These are phyloP conservation scores for Tilletia walkeri DNA, from an alignment of 1,284 basidiomycete species.

Conservation along the genomic window DNA sequence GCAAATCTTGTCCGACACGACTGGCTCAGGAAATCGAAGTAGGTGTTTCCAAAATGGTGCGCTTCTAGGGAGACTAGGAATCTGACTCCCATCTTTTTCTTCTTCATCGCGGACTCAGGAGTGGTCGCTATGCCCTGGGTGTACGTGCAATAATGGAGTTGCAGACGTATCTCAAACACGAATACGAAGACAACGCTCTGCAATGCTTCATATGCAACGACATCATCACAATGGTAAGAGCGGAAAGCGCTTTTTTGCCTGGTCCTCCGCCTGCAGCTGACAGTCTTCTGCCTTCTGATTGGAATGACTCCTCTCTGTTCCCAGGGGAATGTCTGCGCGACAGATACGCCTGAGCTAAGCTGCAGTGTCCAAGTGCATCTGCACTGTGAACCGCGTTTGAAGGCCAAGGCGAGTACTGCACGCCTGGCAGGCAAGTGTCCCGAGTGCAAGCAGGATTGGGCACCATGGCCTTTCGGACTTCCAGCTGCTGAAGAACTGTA, in stretches of 20 bases:
- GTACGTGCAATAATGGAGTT: constrained; percentile 74
- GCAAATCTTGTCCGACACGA: constrained; percentile 65
- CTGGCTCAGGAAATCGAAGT: constrained; percentile 76
- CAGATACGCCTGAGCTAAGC: constrained; percentile 8
- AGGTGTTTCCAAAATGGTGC: constrained; percentile 47
- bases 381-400: constrained; percentile 1
- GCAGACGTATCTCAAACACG: constrained; percentile 69
- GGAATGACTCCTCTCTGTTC: not conserved
- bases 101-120: not conserved
- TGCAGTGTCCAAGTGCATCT: constrained; percentile 8
- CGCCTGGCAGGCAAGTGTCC: constrained; percentile 11
- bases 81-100: not conserved
- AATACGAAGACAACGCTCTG: constrained; percentile 58
- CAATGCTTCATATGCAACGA: constrained; percentile 17
- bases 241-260: not conserved
- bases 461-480: constrained; percentile 8
- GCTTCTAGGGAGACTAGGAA: not conserved
- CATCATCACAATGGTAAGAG: not conserved
- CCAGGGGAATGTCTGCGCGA: constrained; percentile 11
- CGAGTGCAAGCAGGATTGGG: constrained; percentile 12
- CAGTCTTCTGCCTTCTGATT: not conserved
- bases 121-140: constrained; percentile 74
- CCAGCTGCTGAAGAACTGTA: constrained; percentile 6
- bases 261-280: not conserved
- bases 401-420: not conserved